Percentiles rank a stretch among this genome's conserved stretches.
Conservation (phyloP, 768 basidiomycete species). For the Rhodosporidiobolus odoratus region DNA sequence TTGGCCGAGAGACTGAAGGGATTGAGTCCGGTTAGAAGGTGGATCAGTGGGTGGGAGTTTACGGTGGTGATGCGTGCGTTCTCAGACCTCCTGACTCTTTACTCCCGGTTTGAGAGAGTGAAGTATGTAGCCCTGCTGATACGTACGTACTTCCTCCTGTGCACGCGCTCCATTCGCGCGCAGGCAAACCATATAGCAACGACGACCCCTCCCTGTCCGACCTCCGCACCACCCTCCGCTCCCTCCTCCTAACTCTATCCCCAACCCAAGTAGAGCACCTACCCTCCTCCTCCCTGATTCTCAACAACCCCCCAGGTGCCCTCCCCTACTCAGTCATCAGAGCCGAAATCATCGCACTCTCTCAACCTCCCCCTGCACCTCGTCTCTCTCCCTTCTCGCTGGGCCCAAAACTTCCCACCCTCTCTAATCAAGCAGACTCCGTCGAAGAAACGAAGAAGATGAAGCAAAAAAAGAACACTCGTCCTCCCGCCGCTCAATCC, state of each 20-base stretch:
- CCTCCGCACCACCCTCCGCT: not conserved
- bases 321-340: not conserved
- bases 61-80: conserved; percentile 1
- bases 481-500: not conserved
- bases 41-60: not conserved
- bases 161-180: too few relatives aligned
- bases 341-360: not conserved
- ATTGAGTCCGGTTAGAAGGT: not conserved
- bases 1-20: not conserved
- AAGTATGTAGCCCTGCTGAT: not conserved
- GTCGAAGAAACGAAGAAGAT: not conserved
- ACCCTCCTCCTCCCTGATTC: not conserved
- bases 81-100: not conserved
- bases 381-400: not conserved
- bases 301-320: conserved; percentile 2
- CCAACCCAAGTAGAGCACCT: conserved; percentile 23
- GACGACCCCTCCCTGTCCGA: not conserved
- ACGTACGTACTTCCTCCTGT: not conserved
- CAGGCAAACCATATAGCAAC: not conserved
- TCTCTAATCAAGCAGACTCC: not conserved
- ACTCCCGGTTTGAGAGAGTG: too few relatives aligned
- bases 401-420: too few relatives aligned
- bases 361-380: not conserved
- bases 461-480: not conserved
- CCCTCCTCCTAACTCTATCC: conserved; percentile 15